Conservation (phyloP, 2,329 filamentous ascomycete genomes). For the Diaporthe eres region DNA sequence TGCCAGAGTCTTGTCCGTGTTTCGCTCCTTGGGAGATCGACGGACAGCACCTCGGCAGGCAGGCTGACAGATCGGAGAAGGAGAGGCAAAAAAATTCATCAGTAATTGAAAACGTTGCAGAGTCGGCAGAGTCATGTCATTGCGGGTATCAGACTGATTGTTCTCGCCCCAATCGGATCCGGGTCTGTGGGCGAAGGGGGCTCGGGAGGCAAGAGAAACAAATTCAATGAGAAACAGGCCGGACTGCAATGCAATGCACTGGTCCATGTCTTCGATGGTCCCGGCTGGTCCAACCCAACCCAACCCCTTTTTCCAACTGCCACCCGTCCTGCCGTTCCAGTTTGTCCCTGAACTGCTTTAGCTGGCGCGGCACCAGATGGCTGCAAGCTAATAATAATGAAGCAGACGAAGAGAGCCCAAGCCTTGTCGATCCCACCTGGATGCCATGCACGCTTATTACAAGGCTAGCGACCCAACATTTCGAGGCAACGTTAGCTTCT, state of each 20-base stretch:
- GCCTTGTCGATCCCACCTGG: conserved; percentile 19
- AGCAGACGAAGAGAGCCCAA: background rate
- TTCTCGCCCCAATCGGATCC: conserved; percentile 7
- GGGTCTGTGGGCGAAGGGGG: conserved; percentile 5
- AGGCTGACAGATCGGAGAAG: background rate
- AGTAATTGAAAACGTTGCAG: conserved; percentile 5
- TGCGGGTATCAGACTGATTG: conserved; percentile 18
- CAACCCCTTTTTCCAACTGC: background rate
- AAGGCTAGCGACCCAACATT: conserved; percentile 11
- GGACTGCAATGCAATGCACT: background rate
- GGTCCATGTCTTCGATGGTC: background rate
- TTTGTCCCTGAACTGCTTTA: background rate
- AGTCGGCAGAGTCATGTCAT: conserved; percentile 23
- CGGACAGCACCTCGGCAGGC: conserved; percentile 18
- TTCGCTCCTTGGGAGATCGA: background rate
- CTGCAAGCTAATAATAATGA: conserved; percentile 3
- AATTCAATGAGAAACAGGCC: background rate
- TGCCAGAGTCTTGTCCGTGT: conserved; percentile 17
- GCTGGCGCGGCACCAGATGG: conserved; percentile 1
- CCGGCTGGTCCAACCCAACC: background rate
- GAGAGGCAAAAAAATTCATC: background rate
- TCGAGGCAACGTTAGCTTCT: background rate
- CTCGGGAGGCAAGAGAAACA: background rate
- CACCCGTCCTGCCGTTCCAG: background rate
- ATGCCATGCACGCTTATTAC: conserved; percentile 3